Evolutionary conservation across 306 rosid species (phyloP), one percentile per base, ranked within the genome.

Genomic region (Cicer chorassanicum): DNA sequence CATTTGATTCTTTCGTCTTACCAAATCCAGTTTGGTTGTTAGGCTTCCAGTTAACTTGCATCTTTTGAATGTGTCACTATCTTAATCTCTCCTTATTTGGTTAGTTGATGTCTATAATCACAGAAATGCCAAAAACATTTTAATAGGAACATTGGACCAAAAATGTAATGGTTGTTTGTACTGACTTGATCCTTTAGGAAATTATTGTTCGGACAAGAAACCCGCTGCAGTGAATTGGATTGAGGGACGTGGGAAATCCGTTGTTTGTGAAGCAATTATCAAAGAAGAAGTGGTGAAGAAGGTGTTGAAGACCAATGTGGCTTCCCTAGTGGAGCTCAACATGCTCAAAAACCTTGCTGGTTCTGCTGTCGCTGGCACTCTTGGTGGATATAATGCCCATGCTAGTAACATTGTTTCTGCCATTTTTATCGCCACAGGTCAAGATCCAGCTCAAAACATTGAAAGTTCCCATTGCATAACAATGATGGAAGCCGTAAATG

Each of bases 381-480:
- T 88, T 19, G 96, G 96, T 16, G 96, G 96, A 70, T 88, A 14
- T 15, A 90, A 90, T 62, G 93, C 96, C 55, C 96, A 88, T 86
- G 96, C 93, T 76, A 84, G 93, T 81, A 90, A 90, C 86, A 88
- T 88, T 16, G 96, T 90, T 24, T 85, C 96, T 48, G 96, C 96
- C 44, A 16, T 90, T n/a, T 90, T 83, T 57, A 80, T 90, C 45
- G 96, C 96, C 82, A 90, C 96, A 0, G 96, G 96, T 74, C 96
- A 90, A 80, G 96, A 90, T 74, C 96, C 96, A 18, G 96, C 96
- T 14, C 93, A 90, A 74, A 90, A 88, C 83, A 53, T 90, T 43
- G 96, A 90, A 83, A 90, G 96, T 75, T 90, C 96, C 43, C 92
- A 90, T 77, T 88, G 96, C 88, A 83, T 88, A 29, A 85, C 93